Evolutionary conservation across 768 basidiomycete genomes (phyloP).

Genomic region (Lactarius psammicola): DNA sequence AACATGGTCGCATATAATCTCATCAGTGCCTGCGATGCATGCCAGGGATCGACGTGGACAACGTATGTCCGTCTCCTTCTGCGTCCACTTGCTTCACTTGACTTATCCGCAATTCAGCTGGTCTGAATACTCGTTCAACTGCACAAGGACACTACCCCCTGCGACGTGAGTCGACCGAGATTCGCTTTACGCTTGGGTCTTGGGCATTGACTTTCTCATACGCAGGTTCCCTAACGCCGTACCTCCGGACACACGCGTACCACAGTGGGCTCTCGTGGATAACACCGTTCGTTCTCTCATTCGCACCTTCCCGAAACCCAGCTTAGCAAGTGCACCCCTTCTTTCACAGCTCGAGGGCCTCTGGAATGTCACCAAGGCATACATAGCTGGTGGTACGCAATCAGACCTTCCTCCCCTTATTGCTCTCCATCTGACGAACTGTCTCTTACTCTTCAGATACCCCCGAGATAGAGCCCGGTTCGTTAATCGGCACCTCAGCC

Average conservation of each 20-base stretch:
- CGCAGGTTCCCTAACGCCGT: constrained; percentile 12
- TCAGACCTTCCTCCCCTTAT: not conserved
- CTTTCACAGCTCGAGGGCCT: not conserved
- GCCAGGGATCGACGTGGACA: not conserved
- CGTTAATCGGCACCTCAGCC: not conserved
- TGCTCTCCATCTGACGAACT: not conserved
- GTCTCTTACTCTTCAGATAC: not conserved
- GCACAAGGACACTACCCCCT: not conserved
- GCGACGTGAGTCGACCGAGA: constrained; percentile 15
- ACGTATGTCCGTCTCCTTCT: not conserved
- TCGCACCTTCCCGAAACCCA: not conserved
- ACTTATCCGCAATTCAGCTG: not conserved
- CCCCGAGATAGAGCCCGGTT: not conserved
- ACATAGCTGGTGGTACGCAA: not conserved
- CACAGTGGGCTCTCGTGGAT: constrained; percentile 6
- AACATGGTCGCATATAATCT: constrained; percentile 16
- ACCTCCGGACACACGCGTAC: not conserved
- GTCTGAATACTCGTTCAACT: constrained; percentile 5
- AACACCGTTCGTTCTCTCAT: not conserved
- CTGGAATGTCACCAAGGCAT: not conserved
- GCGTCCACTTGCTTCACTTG: too few relatives aligned
- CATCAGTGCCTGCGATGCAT: constrained; percentile 23
- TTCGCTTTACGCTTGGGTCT: not conserved
- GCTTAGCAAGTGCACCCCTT: not conserved
- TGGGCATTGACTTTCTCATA: not conserved